Evolutionary conservation across 164 flowering plant species (phyloP).

Genomic region (grape (Vitis vinifera)): DNA sequence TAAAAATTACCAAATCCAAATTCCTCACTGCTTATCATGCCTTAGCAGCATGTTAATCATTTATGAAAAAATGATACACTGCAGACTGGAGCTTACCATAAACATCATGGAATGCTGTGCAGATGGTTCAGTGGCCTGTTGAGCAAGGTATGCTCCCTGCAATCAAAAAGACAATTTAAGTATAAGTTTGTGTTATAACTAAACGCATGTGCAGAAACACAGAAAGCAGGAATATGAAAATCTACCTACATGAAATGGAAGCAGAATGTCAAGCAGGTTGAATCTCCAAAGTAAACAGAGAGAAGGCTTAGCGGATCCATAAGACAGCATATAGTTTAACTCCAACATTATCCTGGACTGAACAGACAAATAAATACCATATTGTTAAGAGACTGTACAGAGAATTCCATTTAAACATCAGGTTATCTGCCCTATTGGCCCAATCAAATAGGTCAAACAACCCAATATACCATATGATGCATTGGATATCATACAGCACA

Average conservation of each 20-base stretch:
- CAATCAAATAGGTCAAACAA: no score
- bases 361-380: conserved; percentile 7
- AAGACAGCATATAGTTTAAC: conserved; percentile 85
- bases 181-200: not conserved
- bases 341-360: conserved; percentile 85
- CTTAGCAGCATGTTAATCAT: not conserved
- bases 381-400: not conserved
- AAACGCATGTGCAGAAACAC: not conserved
- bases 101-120: conserved; percentile 54
- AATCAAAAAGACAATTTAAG: conserved; percentile 17
- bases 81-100: conserved; percentile 53
- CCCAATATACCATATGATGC: no score
- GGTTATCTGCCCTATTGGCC: no score
- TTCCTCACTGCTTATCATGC: not conserved
- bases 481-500: no score
- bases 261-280: conserved; percentile 60
- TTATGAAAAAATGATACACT: not conserved
- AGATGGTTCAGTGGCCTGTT: conserved; percentile 32
- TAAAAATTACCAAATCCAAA: not conserved
- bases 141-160: conserved; percentile 78
- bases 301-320: conserved; percentile 88
- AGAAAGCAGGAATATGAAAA: conserved; percentile 4
- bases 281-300: conserved; percentile 61
- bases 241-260: conserved; percentile 82
- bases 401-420: no score